Evolutionary conservation across 441 rosid genomes (phyloP), one percentile per base, ranked within the genome.

Genomic region (Macaranga tanarius): DNA sequence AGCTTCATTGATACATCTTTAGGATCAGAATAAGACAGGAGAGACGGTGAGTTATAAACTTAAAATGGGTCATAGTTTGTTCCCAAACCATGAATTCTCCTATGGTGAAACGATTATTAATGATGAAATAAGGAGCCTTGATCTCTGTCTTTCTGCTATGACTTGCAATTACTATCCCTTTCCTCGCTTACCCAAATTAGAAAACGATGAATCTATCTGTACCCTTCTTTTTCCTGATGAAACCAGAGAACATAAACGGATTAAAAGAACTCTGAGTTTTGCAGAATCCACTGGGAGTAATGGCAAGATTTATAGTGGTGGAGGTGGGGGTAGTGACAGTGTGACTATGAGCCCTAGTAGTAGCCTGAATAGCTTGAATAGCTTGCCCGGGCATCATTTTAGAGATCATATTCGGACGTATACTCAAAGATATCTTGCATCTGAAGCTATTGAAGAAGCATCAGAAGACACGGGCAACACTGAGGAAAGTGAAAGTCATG

Each of bases 351-450:
- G 81, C 72, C 76, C 76, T 45, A 76, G 76, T 54, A 62, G 72
- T 73, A 84, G 86, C 78, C 66, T 16, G 9, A 60, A 56, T 55
- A 83, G 80, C 81, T 67, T 82, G 44, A 77, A 38, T 45, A 77
- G 79, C 70, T 34, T 72, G 68, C 66, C 75, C 13, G 78, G 65
- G 71, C 78, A 65, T 8, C 83, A 78, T 26, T 80, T 87, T 76
- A 63, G 90, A 61, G 88, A 87, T 73, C 89, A 87, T 70, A 68
- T 87, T 22, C 63, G 78, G 86, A 79, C 76, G 44, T 87, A 82
- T 42, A 76, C 70, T 1, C 79, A 70, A 56, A 69, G 82, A 51
- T 89, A 79, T 74, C 83, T 70, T 5, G 88, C 81, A 0, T 87
- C 78, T 0, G 86, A 89, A 72, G 89, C 81, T 10, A 68, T 82